These are phyloP conservation scores for Lanmaoa rubissima DNA, from an alignment of 768 basidiomycete species.

Conservation along the genomic window DNA sequence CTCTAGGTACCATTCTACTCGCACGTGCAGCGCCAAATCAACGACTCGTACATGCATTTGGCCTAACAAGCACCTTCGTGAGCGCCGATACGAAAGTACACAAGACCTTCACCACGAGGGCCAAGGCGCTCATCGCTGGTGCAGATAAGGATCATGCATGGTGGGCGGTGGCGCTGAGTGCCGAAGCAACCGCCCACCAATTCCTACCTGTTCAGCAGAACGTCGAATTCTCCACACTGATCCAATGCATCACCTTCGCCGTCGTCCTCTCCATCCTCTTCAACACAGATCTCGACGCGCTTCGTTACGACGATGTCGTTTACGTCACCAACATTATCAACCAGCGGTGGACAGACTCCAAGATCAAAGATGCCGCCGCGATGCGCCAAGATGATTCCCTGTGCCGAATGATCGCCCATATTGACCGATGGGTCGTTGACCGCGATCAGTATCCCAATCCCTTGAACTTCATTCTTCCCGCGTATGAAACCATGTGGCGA, in stretches of 20 bases:
- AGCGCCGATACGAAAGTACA: constrained; percentile 34
- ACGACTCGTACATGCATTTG: constrained; percentile 28
- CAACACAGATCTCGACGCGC: constrained; percentile 25
- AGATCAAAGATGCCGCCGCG: constrained; percentile 5
- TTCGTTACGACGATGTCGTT: constrained; percentile 37
- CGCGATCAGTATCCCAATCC: constrained; percentile 33
- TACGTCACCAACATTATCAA: constrained; percentile 42
- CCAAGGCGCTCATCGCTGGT: constrained; percentile 21
- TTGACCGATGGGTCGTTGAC: constrained; percentile 37
- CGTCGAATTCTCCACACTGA: constrained; percentile 36
- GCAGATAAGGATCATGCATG: constrained; percentile 9
- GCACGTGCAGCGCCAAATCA: constrained; percentile 22
- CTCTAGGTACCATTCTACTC: constrained; percentile 15
- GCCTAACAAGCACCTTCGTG: constrained; percentile 52
- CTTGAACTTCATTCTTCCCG: constrained; percentile 54
- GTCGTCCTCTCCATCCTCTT: constrained; percentile 44
- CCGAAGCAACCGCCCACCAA: constrained; percentile 12
- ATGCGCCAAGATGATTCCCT: constrained; percentile 31
- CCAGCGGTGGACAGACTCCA: constrained; percentile 26
- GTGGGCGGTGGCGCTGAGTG: constrained; percentile 10
- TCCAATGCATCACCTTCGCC: constrained; percentile 45
- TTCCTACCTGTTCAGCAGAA: constrained; percentile 10
- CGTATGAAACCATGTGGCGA: constrained; percentile 65
- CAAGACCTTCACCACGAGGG: constrained; percentile 20
- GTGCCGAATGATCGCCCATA: constrained; percentile 29